A percentile compares a stretch with the other conserved stretches of the same genome.
phyloP scores from a whole-genome alignment of 139 green algal species.

The Chlamydomonas urium region DNA sequence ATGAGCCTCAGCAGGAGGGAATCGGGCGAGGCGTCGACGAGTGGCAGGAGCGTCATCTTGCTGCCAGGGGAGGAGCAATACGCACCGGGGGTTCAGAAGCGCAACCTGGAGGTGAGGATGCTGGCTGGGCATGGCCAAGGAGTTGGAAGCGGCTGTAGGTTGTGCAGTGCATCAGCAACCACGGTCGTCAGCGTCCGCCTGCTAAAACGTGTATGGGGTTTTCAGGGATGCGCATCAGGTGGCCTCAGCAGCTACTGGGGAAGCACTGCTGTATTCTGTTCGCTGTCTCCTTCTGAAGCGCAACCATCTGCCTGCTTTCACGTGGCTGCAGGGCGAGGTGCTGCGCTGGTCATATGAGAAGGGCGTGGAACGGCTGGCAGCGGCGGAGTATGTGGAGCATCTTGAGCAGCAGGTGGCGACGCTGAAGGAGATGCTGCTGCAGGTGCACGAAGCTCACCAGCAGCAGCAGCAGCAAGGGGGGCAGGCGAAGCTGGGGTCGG shows the following conservation, averaged over 20 bases:
- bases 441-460: not conserved
- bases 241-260: not conserved
- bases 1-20: not conserved
- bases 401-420: constrained; percentile 63
- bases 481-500: not conserved
- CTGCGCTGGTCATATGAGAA: constrained; percentile 71
- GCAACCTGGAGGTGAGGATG: constrained; percentile 35
- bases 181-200: not conserved
- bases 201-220: not conserved
- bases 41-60: constrained; percentile 11
- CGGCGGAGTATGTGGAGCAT: constrained; percentile 72
- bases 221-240: not conserved
- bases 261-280: not conserved
- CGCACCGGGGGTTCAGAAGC: constrained; percentile 59
- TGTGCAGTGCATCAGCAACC: not conserved
- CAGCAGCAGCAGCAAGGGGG: not conserved
- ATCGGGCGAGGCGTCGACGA: not conserved
- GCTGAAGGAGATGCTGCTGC: constrained; percentile 40
- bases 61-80: constrained; percentile 30
- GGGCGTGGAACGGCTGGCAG: constrained; percentile 56
- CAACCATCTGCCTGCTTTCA: not conserved
- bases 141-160: not conserved
- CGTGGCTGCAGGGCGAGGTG: constrained; percentile 60
- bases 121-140: not conserved
- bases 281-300: not conserved